Percentiles rank a stretch among this genome's conserved stretches.
phyloP scores from a whole-genome alignment of 495 filamentous ascomycete species.

The Apiosordaria backusii region DNA sequence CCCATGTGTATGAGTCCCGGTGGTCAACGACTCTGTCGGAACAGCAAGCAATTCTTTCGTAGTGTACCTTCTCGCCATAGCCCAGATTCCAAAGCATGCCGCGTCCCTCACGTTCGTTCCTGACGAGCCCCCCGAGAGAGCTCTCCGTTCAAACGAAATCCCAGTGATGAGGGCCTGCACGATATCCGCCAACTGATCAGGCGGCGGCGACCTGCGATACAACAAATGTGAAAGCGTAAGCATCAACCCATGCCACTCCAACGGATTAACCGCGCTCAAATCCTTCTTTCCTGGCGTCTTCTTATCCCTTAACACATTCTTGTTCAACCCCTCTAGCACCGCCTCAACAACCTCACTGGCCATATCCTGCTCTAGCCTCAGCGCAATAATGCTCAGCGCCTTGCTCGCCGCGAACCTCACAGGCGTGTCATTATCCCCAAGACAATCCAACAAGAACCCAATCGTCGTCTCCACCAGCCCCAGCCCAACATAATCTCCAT shows the following conservation, averaged over 20 bases:
- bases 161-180: conserved; percentile 68
- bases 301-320: conserved; percentile 63
- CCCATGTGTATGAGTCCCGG: not conserved
- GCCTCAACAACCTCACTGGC: conserved; percentile 81
- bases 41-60: conserved; percentile 72
- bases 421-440: conserved; percentile 82
- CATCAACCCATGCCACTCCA: conserved; percentile 88
- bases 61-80: conserved; percentile 79
- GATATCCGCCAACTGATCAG: conserved; percentile 62
- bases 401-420: conserved; percentile 90
- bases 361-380: conserved; percentile 74
- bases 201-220: conserved; percentile 70
- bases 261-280: conserved; percentile 67
- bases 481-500: conserved; percentile 43
- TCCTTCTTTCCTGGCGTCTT: conserved; percentile 49
- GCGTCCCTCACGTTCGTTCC: conserved; percentile 95
- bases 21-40: conserved; percentile 34
- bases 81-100: conserved; percentile 93
- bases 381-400: conserved; percentile 77
- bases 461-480: conserved; percentile 71
- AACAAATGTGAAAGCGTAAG: conserved; percentile 82
- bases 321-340: conserved; percentile 67
- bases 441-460: conserved; percentile 59
- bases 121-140: conserved; percentile 72
- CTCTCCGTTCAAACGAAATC: conserved; percentile 80